Base-by-base conservation (phyloP, 305 asterid species). In the Vinca major region DNA sequence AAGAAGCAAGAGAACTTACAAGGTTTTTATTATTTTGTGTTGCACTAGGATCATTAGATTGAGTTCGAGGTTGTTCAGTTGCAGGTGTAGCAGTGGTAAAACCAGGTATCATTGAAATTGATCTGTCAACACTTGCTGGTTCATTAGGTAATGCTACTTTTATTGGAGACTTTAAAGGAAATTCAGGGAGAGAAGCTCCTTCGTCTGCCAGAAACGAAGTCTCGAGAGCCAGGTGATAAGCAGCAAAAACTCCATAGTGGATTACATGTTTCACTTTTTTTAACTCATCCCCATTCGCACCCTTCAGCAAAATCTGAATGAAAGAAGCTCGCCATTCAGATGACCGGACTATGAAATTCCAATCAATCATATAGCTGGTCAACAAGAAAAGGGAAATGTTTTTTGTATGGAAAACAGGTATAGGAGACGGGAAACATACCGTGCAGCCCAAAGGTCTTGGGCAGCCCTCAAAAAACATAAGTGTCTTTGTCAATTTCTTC, bases 381-480 rank as follows among this genome's bases (percentile, higher is more conserved):
- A 47, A 53, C 26, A 51, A 52, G 19, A 33, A 56, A 48, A 48
- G 20, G 19, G 19, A 1, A 50, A 37, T 37, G 11, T 45, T 26
- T 0, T 36, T 1, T n/a, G 3, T 13, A 14, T 36, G 9, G 51
- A 52, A 2, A 65, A 40, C 2, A 44, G 13, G 4, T 6, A 53
- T n/a, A 43, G 7, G 45, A 52, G 39, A 21, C 0, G 16, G 41
- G 58, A 43, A 57, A 83, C 97, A 82, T 80, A 91, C 96, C 61
- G 95, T 91, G 74, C 88, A 91, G 68, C 97, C 97, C 76, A 89
- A 70, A 52, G 96, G 95, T 74, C 81, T 87, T 5, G 97, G 96
- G 75, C 97, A 91, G 56, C 91, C 97, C 73, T 91, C 96, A 74
- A 91, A 86, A 81, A 86, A 91, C 97, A 91, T 91, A 71, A 91